Evolutionary conservation across 1,284 basidiomycete species (phyloP).

Genomic region (Marasmius tenuissimus): DNA sequence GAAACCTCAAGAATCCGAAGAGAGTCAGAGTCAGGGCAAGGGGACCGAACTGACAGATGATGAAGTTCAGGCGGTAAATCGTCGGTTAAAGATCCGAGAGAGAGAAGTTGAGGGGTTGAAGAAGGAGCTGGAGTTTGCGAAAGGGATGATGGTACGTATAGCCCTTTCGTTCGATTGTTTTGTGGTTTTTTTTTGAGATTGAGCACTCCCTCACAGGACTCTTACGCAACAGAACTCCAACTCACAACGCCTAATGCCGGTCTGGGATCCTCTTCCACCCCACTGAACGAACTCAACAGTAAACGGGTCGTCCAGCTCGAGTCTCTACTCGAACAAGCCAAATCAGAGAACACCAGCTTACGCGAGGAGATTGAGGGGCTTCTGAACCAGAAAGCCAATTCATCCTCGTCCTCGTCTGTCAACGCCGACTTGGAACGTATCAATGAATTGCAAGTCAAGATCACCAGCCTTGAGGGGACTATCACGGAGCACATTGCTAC

Average conservation of each 20-base stretch:
- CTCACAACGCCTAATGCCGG: background rate
- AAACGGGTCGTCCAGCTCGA: constrained; percentile 60
- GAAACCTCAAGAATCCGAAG: background rate
- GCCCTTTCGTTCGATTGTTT: background rate
- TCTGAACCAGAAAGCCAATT: constrained; percentile 33
- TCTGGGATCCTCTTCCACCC: background rate
- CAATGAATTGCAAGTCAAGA: constrained; percentile 19
- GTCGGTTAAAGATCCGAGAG: constrained; percentile 45
- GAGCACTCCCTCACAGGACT: background rate
- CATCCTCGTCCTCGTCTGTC: constrained; percentile 10
- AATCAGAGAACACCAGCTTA: constrained; percentile 43
- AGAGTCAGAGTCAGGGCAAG: background rate
- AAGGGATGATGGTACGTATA: constrained; percentile 57
- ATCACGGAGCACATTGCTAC: constrained; percentile 42
- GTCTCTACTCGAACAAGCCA: constrained; percentile 53
- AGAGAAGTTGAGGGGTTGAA: constrained; percentile 48
- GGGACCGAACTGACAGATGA: constrained; percentile 18
- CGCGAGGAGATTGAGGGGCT: constrained; percentile 34
- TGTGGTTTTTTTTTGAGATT: background rate
- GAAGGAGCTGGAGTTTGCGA: constrained; percentile 61
- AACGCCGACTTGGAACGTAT: background rate
- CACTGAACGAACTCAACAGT: constrained; percentile 33
- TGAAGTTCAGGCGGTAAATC: constrained; percentile 39
- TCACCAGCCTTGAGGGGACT: constrained; percentile 39
- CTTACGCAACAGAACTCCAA: background rate